phyloP scores from a whole-genome alignment of 2,329 filamentous ascomycete genomes.

The Diaporthe velutina region DNA sequence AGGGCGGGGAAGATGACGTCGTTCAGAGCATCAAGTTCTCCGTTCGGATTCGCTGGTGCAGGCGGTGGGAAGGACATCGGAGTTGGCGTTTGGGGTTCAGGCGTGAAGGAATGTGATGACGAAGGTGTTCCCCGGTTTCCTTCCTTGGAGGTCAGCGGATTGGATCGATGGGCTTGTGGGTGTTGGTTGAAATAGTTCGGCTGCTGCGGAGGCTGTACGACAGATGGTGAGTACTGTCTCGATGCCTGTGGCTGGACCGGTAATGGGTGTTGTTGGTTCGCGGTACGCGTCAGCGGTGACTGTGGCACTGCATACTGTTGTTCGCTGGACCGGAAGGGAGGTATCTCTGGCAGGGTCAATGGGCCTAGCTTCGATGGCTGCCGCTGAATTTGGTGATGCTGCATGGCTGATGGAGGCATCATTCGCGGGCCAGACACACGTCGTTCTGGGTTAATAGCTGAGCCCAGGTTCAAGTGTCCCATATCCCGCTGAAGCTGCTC shows the following conservation, averaged over 20 bases:
- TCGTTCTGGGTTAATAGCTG: slow-evolving; percentile 46
- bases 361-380: slow-evolving; percentile 54
- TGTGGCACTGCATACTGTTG: slow-evolving; percentile 43
- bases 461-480: slow-evolving; percentile 65
- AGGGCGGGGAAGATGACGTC: slow-evolving; percentile 94
- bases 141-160: slow-evolving; percentile 38
- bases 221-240: slow-evolving; percentile 43
- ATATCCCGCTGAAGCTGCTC: slow-evolving; percentile 75
- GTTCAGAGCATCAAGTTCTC: slow-evolving; percentile 86
- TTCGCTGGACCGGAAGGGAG: slow-evolving; percentile 61
- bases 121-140: slow-evolving; percentile 28
- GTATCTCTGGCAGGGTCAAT: slow-evolving; percentile 67
- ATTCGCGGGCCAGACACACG: slow-evolving; percentile 35
- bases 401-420: slow-evolving; percentile 26
- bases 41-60: slow-evolving; percentile 69
- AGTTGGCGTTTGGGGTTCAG: slow-evolving; percentile 40
- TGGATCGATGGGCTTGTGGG: slow-evolving; percentile 35
- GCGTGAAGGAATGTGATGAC: slow-evolving; percentile 34
- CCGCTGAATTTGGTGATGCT: slow-evolving; percentile 43
- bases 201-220: slow-evolving; percentile 46
- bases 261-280: slow-evolving; percentile 42
- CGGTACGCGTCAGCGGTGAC: slow-evolving; percentile 39
- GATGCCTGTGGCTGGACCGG: slow-evolving; percentile 40
- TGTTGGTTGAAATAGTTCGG: slow-evolving; percentile 42
- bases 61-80: slow-evolving; percentile 67